Evolutionary conservation across 129 eudicot species (phyloP), one percentile per base, ranked within the genome.

Genomic region (Arctium minus): DNA sequence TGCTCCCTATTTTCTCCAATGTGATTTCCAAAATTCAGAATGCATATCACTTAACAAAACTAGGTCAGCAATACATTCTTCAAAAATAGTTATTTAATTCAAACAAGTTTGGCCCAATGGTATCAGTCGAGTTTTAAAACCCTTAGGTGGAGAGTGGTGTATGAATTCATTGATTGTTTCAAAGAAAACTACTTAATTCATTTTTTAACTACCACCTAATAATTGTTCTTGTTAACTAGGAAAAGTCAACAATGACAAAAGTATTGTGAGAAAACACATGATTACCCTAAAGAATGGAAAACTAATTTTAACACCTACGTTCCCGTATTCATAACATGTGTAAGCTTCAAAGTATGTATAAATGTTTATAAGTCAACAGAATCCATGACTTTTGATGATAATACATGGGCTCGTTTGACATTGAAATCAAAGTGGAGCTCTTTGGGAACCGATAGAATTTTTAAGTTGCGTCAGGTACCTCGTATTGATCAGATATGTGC

Each of bases 401-500:
- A 53, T 31, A 18, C 3, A n/a, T 8, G 53, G 60, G 60, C 72
- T 77, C 5, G 11, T 7, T n/a, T n/a, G 4, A 77, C 40, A 3
- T 31, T 8, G 31, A 76, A 76, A 35, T 22, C 10, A 18, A 46
- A 1, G 18, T 22, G 56, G n/a, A 60, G 36, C 36, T 35, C 31
- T 33, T 37, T 40, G 12, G 53, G 18, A 37, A 22, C 77, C 7
- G 50, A 17, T 22, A 37, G 36, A 36, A 4, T 13, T 15, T 4
- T n/a, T 39, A 33, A 37, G n/a, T 17, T 75, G 50, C 17, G n/a
- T 8, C 9, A 37, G 71, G 70, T 87, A 91, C 97, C 92, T 89
- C 39, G 74, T 68, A 44, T 89, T 82, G 65, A 70, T 81, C 9
- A 76, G 33, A 67, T 81, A 46, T 22, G 72, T 56, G 80, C 56